Evolutionary conservation across 441 rosid species (phyloP).

Genomic region (Populus trichocarpa): DNA sequence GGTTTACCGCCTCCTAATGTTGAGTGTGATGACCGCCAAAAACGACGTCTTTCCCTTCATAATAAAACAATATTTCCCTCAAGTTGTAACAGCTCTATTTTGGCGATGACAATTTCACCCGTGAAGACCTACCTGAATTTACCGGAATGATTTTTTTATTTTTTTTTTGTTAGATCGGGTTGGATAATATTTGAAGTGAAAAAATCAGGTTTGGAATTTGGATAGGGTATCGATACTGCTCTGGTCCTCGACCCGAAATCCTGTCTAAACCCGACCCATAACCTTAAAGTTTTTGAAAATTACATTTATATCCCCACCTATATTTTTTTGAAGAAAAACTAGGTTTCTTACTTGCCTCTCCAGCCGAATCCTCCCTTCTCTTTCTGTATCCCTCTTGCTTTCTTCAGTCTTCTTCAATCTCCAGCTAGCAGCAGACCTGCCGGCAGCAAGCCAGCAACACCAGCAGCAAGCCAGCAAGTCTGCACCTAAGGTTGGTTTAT

Average conservation of each 20-base stretch:
- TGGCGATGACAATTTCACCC: too few relatives aligned
- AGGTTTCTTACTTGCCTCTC: background rate
- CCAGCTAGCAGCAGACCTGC: background rate
- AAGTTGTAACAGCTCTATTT: too few relatives aligned
- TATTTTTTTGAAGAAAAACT: too few relatives aligned
- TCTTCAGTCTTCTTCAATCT: background rate
- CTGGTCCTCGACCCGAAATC: background rate
- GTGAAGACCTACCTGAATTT: too few relatives aligned
- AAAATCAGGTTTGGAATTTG: too few relatives aligned
- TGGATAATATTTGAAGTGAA: too few relatives aligned
- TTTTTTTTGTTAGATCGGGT: too few relatives aligned
- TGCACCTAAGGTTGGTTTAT: background rate
- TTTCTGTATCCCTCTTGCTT: background rate
- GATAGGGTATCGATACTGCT: background rate
- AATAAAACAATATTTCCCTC: too few relatives aligned
- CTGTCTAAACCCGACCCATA: background rate
- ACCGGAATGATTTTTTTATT: too few relatives aligned
- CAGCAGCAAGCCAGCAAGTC: background rate
- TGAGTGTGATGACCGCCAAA: too few relatives aligned
- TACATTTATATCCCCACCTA: background rate
- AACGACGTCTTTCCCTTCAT: too few relatives aligned
- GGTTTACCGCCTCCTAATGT: too few relatives aligned
- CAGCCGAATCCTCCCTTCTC: background rate
- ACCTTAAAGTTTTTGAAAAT: background rate
- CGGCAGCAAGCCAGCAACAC: background rate